Conservation (phyloP, 306 rosid species). For the Rosa rugosa region DNA sequence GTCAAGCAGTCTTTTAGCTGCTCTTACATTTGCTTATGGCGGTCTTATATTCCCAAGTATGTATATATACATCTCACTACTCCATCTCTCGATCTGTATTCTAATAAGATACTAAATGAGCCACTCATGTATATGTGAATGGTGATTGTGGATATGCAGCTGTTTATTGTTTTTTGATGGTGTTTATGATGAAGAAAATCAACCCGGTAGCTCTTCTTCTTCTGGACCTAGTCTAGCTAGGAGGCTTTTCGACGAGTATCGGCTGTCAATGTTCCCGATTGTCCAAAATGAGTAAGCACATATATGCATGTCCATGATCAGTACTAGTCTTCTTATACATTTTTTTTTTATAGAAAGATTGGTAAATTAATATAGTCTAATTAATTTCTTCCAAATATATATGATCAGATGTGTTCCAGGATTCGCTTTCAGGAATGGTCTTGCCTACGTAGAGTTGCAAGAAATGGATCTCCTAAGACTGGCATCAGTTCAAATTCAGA, state of each 20-base stretch:
- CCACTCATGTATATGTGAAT: not conserved
- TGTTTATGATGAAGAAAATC: conserved; percentile 48
- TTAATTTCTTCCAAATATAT: not conserved
- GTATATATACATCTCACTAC: not conserved
- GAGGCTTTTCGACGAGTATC: conserved; percentile 51
- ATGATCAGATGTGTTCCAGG: conserved; percentile 69
- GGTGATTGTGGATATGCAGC: conserved; percentile 30
- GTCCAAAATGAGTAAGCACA: conserved; percentile 56
- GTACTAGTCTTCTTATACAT: not conserved
- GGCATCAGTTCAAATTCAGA: conserved; percentile 50
- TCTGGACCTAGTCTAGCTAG: conserved; percentile 43
- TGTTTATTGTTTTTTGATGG: conserved; percentile 66
- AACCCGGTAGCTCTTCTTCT: conserved; percentile 48
- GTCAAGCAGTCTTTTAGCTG: conserved; percentile 53
- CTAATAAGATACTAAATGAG: not conserved
- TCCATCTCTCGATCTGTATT: not conserved
- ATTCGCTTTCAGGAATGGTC: conserved; percentile 49
- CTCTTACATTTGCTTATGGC: conserved; percentile 74
- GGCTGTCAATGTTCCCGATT: conserved; percentile 38
- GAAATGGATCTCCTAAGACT: conserved; percentile 52
- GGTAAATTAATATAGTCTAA: not conserved
- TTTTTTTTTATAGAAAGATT: not conserved
- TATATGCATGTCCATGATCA: not conserved
- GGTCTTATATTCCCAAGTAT: conserved; percentile 61
- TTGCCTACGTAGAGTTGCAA: conserved; percentile 54